Conservation (phyloP, 2,329 filamentous ascomycete species). For the Sporothrix inflata region DNA sequence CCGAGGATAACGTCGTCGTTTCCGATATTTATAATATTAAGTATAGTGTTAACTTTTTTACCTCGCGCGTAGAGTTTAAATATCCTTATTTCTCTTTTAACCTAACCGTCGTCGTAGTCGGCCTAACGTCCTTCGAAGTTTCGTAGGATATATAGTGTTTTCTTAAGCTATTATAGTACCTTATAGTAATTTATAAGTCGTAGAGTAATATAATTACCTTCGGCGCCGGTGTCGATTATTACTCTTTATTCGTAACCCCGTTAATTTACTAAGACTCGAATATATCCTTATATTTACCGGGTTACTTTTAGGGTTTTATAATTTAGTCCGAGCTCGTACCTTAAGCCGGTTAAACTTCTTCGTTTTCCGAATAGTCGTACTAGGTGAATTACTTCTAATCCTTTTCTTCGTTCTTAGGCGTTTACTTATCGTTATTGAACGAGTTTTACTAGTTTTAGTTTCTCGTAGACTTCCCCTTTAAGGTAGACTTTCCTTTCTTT, state of each 20-base stretch:
- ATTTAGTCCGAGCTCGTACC: not conserved
- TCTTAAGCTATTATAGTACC: not conserved
- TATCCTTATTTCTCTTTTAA: not conserved
- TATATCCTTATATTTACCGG: not conserved
- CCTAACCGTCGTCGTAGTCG: not conserved
- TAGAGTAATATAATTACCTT: not conserved
- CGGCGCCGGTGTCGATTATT: not conserved
- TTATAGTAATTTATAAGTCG: not conserved
- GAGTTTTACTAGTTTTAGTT: too few relatives aligned
- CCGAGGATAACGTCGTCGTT: too few relatives aligned
- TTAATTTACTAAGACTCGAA: not conserved
- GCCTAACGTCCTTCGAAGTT: not conserved
- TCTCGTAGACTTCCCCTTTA: too few relatives aligned
- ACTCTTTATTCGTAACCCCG: not conserved
- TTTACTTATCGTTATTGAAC: too few relatives aligned
- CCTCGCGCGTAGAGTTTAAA: not conserved
- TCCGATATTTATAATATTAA: not conserved
- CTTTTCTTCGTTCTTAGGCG: too few relatives aligned
- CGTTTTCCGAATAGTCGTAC: not conserved
- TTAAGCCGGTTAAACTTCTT: not conserved
- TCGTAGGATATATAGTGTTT: not conserved
- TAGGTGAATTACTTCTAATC: too few relatives aligned
- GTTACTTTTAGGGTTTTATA: not conserved
- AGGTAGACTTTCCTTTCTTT: too few relatives aligned
- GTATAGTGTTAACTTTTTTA: not conserved